These are phyloP conservation scores for Aureobasidium sp. DNA, from an alignment of 2,329 filamentous ascomycete genomes.

Conservation along the genomic window DNA sequence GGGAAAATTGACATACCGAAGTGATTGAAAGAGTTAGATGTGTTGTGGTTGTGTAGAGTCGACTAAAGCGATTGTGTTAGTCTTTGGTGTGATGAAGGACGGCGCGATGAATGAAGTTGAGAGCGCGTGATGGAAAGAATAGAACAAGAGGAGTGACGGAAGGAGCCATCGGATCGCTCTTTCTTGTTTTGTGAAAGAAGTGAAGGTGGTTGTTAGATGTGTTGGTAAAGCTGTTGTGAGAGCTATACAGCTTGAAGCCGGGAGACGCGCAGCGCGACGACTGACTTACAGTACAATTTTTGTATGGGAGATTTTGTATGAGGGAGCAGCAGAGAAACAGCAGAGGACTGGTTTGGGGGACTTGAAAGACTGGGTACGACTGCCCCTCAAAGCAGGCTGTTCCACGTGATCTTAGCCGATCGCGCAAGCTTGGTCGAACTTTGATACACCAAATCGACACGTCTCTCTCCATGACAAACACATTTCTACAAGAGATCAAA, in stretches of 20 bases:
- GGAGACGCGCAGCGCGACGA: not conserved
- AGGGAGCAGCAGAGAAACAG: not conserved
- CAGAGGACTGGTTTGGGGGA: not conserved
- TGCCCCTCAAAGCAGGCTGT: not conserved
- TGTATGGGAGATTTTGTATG: slow-evolving; percentile 4
- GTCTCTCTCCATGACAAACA: not conserved
- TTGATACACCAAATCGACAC: not conserved
- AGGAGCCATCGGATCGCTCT: not conserved
- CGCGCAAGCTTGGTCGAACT: slow-evolving; percentile 3
- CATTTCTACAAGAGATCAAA: not conserved
- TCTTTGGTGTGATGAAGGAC: not conserved
- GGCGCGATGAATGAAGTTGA: not conserved
- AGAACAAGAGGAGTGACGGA: slow-evolving; percentile 8
- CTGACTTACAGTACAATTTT: not conserved
- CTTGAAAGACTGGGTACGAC: not conserved
- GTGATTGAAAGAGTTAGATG: slow-evolving; percentile 6
- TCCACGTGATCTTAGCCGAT: not conserved
- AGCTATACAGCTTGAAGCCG: not conserved
- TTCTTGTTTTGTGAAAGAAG: not conserved
- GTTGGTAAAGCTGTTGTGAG: slow-evolving; percentile 3
- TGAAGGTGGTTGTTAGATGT: not conserved
- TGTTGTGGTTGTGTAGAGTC: not conserved
- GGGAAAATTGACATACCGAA: not conserved
- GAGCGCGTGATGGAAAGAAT: not conserved
- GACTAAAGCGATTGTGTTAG: slow-evolving; percentile 3